Evolutionary conservation across 1,139 yeast species (phyloP).

Genomic region (Magnusiomyces fungicola): DNA sequence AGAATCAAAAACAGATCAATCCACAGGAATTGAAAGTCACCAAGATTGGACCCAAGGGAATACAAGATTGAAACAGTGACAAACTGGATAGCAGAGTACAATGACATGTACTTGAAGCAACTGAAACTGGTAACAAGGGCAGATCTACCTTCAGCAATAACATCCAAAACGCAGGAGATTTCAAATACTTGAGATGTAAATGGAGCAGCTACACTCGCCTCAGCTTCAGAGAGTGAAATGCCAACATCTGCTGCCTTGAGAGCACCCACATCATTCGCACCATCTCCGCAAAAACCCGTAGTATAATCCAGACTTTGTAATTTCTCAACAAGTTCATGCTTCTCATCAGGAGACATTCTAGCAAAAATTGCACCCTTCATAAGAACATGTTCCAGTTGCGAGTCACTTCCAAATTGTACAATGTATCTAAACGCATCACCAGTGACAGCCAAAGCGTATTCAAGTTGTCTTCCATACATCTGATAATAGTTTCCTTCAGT

Average conservation of each 20-base stretch:
- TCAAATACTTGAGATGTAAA: conserved; percentile 87
- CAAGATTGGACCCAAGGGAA: conserved; percentile 83
- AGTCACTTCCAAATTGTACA: conserved; percentile 38
- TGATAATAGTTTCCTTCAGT: conserved; percentile 11
- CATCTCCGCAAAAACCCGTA: conserved; percentile 97
- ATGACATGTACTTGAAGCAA: conserved; percentile 95
- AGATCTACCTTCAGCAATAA: conserved; percentile 90
- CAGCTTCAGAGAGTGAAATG: conserved; percentile 91
- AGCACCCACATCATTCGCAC: conserved; percentile 89
- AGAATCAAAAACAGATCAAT: conserved; percentile 84
- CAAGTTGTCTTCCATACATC: conserved; percentile 24
- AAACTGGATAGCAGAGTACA: conserved; percentile 94
- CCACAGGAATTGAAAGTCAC: conserved; percentile 95
- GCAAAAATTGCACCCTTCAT: conserved; percentile 78
- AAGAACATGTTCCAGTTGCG: conserved; percentile 48
- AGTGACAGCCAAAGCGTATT: conserved; percentile 72
- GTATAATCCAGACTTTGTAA: conserved; percentile 80
- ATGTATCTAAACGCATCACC: conserved; percentile 85
- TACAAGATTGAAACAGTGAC: conserved; percentile 78
- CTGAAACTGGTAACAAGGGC: conserved; percentile 91
- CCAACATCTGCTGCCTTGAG: conserved; percentile 97
- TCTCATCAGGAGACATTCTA: conserved; percentile 98
- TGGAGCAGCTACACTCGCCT: conserved; percentile 98
- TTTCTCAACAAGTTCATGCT: conserved; percentile 88
- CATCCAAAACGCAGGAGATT: conserved; percentile 84